Evolutionary conservation across 192 early-diverging fungal species (phyloP).

Genomic region (Backusella circina): DNA sequence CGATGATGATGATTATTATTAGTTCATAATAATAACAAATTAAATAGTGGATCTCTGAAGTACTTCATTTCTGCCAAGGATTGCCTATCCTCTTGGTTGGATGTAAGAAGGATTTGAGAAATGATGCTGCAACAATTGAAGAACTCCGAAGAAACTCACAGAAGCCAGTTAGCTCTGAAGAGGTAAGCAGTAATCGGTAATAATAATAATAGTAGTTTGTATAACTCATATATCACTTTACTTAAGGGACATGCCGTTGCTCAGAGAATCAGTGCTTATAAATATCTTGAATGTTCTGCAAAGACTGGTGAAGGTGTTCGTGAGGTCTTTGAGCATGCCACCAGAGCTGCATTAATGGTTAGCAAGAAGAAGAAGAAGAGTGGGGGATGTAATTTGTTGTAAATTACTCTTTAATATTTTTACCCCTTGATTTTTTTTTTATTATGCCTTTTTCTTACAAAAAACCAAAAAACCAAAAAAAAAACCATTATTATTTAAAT

Average conservation of each 20-base stretch:
- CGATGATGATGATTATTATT: neutral
- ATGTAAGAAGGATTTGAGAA: conserved; percentile 88
- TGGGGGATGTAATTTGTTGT: conserved; percentile 28
- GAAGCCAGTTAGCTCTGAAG: conserved; percentile 67
- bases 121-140: conserved; percentile 70
- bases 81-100: conserved; percentile 86
- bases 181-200: conserved; percentile 46
- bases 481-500: neutral
- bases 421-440: conserved; percentile 6
- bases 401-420: conserved; percentile 9
- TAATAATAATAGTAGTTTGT: no score
- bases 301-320: conserved; percentile 75
- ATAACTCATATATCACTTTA: no score
- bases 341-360: conserved; percentile 73
- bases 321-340: conserved; percentile 85
- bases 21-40: neutral
- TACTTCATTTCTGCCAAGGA: conserved; percentile 78
- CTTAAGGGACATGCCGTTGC: conserved; percentile 72
- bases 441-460: neutral
- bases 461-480: neutral
- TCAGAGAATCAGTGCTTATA: conserved; percentile 79
- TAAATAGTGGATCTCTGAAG: conserved; percentile 84
- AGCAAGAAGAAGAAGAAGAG: conserved; percentile 26
- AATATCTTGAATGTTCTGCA: conserved; percentile 89
- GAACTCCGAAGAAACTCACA: conserved; percentile 71